These are phyloP conservation scores for Populus tremula DNA, from an alignment of 345 rosid species.

Conservation along the genomic window DNA sequence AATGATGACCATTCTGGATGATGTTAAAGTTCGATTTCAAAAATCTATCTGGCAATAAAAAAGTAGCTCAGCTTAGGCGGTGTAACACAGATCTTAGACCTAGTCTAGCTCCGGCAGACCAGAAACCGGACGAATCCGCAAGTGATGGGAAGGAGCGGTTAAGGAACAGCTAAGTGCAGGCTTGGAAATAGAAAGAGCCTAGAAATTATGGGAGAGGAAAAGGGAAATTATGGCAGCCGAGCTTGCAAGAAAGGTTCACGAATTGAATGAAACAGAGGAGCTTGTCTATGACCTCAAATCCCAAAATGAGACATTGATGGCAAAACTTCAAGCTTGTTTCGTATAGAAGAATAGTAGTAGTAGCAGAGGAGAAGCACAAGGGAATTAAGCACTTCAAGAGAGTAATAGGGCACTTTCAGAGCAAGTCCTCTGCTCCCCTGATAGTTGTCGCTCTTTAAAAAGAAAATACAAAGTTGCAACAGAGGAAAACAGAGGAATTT, in stretches of 20 bases:
- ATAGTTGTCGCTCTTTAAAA: conserved; percentile 59
- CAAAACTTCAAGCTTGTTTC: conserved; percentile 49
- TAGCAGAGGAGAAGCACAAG: conserved; percentile 19
- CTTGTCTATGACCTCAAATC: conserved; percentile 54
- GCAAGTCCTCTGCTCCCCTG: conserved; percentile 69
- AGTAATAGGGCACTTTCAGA: conserved; percentile 62
- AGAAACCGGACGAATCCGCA: conserved; percentile 20
- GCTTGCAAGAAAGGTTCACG: conserved; percentile 61
- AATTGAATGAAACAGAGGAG: conserved; percentile 61
- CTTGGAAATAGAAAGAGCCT: conserved; percentile 65
- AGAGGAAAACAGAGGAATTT: conserved; percentile 28
- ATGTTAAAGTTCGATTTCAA: conserved; percentile 57
- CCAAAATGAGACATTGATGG: conserved; percentile 50
- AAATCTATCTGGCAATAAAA: conserved; percentile 42
- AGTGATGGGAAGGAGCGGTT: conserved; percentile 47
- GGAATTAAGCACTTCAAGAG: conserved; percentile 43
- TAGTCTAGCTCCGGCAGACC: conserved; percentile 16
- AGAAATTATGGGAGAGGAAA: conserved; percentile 77
- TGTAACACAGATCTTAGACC: conserved; percentile 71
- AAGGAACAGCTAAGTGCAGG: conserved; percentile 55
- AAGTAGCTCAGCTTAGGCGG: conserved; percentile 57
- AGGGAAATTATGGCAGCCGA: conserved; percentile 67
- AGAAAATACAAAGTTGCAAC: conserved; percentile 51
- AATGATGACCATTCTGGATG: conserved; percentile 72
- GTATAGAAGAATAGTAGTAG: conserved; percentile 40